Evolutionary conservation across 2,329 filamentous ascomycete genomes (phyloP).

Genomic region (Chaetomium strumarium): DNA sequence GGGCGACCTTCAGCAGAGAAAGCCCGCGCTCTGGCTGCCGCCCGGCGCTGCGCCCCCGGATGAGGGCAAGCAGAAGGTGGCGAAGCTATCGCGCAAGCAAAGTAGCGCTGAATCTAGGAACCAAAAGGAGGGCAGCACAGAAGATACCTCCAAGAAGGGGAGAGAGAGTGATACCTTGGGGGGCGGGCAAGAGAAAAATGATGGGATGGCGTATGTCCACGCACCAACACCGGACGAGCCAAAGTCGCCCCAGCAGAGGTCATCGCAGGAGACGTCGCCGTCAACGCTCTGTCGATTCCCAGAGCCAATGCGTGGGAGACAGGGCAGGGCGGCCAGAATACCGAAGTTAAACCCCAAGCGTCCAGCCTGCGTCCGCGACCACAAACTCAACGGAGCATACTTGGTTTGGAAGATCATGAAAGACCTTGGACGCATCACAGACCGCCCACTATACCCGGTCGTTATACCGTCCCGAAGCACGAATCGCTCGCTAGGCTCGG

Average conservation of each 20-base stretch:
- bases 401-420: constrained; percentile 38
- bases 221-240: not conserved
- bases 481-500: not conserved
- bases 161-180: constrained; percentile 24
- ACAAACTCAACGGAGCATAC: constrained; percentile 41
- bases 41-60: constrained; percentile 34
- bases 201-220: not conserved
- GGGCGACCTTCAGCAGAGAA: constrained; percentile 51
- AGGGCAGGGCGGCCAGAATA: constrained; percentile 21
- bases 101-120: constrained; percentile 17
- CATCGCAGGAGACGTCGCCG: constrained; percentile 5
- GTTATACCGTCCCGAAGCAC: not conserved
- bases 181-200: constrained; percentile 20
- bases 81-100: constrained; percentile 26
- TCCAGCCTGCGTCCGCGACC: constrained; percentile 41
- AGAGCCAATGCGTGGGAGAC: constrained; percentile 8
- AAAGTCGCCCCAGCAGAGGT: not conserved
- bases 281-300: not conserved
- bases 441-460: not conserved
- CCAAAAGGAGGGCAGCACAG: constrained; percentile 12
- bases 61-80: constrained; percentile 37
- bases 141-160: constrained; percentile 19
- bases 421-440: constrained; percentile 33
- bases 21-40: constrained; percentile 55
- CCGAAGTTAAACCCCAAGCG: constrained; percentile 32